Percentiles rank a stretch among this genome's conserved stretches.
Conservation (phyloP, 371 early-diverging fungal species). For the Mucor piriformis region DNA sequence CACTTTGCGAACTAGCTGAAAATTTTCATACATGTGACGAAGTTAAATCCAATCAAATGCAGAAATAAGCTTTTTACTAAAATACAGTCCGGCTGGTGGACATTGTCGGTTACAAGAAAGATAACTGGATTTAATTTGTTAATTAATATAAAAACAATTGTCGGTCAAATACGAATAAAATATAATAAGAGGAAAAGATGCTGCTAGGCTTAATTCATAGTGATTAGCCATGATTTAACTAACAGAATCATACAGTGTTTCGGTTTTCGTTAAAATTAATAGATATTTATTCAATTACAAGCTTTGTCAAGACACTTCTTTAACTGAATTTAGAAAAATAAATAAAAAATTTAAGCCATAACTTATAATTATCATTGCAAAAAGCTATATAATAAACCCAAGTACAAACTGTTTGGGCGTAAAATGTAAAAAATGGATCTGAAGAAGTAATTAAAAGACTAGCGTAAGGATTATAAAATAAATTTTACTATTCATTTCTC, state of each 20-base stretch:
- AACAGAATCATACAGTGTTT: background rate
- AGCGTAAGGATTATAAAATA: no score
- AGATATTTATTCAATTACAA: background rate
- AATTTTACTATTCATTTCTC: no score
- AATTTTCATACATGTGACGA: background rate
- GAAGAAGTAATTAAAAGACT: no score
- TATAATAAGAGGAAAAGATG: background rate
- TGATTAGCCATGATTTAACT: background rate
- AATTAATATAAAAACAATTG: no score
- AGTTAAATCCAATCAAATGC: background rate
- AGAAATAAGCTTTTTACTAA: background rate
- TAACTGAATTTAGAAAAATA: background rate
- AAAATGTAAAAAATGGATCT: constrained; percentile 11
- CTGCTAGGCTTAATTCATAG: background rate
- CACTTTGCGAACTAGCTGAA: background rate
- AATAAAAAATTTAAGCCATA: background rate
- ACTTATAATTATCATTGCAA: background rate
- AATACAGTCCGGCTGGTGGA: no score
- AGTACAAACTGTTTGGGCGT: background rate
- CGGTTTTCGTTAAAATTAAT: background rate
- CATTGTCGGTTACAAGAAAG: background rate
- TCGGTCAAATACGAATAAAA: background rate
- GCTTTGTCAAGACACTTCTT: background rate
- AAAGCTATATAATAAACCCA: background rate
- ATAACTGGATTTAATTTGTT: no score